phyloP scores from a whole-genome alignment of 495 filamentous ascomycete species.

The Daldinia decipiens region DNA sequence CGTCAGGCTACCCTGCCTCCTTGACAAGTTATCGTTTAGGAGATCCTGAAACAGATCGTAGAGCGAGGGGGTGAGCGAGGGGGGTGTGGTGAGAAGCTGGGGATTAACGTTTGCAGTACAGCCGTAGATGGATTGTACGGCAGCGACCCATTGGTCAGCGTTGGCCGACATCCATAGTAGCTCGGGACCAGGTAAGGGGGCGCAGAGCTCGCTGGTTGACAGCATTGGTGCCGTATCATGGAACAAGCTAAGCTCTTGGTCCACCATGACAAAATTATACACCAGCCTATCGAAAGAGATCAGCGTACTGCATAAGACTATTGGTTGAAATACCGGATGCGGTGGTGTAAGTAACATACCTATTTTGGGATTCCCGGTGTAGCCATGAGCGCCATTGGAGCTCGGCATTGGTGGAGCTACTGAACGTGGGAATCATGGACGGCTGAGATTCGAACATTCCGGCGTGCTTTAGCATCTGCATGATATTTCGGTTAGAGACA shows the following conservation, averaged over 20 bases:
- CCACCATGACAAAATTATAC: slow-evolving; percentile 74
- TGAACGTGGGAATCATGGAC: slow-evolving; percentile 49
- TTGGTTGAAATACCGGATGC: slow-evolving; percentile 29
- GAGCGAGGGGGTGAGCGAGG: slow-evolving; percentile 60
- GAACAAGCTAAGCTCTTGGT: slow-evolving; percentile 72
- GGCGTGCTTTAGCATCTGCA: slow-evolving; percentile 66
- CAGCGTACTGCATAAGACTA: slow-evolving; percentile 22
- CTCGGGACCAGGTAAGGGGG: slow-evolving; percentile 67
- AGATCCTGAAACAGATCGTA: slow-evolving; percentile 67
- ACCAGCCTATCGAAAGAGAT: slow-evolving; percentile 58
- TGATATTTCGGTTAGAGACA: slow-evolving; percentile 17
- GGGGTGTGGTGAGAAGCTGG: slow-evolving; percentile 51
- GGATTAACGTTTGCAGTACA: slow-evolving; percentile 50
- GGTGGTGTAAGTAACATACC: slow-evolving; percentile 53
- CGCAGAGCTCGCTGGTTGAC: slow-evolving; percentile 65
- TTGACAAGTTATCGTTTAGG: slow-evolving; percentile 56
- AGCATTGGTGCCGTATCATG: slow-evolving; percentile 68
- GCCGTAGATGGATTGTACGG: slow-evolving; percentile 61
- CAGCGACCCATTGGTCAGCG: slow-evolving; percentile 59
- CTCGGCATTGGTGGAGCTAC: slow-evolving; percentile 54
- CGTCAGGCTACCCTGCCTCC: slow-evolving; percentile 50
- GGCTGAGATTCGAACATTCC: slow-evolving; percentile 60
- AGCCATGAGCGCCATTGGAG: slow-evolving; percentile 67
- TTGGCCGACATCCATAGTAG: slow-evolving; percentile 59
- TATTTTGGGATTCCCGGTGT: slow-evolving; percentile 65